Conservation (phyloP, 148 eudicot species). For the Limonium bicolor region DNA sequence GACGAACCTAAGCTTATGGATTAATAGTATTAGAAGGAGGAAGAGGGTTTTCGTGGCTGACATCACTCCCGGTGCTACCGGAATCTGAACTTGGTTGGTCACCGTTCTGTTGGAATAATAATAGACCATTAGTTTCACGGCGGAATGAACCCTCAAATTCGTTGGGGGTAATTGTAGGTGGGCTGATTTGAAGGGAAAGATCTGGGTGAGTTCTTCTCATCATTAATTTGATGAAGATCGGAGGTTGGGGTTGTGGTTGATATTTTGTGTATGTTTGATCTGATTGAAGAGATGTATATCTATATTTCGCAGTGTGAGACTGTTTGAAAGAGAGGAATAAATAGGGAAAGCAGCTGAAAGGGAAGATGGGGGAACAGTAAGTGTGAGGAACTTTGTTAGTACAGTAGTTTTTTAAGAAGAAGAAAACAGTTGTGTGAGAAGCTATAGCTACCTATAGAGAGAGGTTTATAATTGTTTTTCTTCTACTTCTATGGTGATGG, state of each 20-base stretch:
- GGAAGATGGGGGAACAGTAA: background rate
- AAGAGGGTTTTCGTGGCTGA: constrained; percentile 29
- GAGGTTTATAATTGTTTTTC: no score
- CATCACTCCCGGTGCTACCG: constrained; percentile 23
- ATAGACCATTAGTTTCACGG: constrained; percentile 1
- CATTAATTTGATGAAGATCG: constrained; percentile 6
- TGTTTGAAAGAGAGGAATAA: constrained; percentile 4
- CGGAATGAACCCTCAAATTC: constrained; percentile 6
- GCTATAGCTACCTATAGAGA: no score
- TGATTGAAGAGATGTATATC: no score
- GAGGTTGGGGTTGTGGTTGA: no score
- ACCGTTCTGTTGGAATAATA: constrained; percentile 1
- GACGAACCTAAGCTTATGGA: constrained; percentile 36
- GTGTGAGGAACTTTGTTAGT: background rate
- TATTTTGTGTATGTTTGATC: no score
- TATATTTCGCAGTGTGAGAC: no score
- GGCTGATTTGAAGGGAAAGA: constrained; percentile 74
- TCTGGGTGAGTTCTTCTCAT: constrained; percentile 21
- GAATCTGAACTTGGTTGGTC: constrained; percentile 21
- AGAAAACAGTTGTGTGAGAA: no score
- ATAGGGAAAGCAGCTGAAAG: background rate
- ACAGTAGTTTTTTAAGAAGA: background rate
- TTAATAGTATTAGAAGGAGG: background rate
- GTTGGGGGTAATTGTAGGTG: constrained; percentile 19
- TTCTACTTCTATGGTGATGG: background rate